phyloP scores from a whole-genome alignment of 352 stramenopile genomes.

The Phytopythium montanum region DNA sequence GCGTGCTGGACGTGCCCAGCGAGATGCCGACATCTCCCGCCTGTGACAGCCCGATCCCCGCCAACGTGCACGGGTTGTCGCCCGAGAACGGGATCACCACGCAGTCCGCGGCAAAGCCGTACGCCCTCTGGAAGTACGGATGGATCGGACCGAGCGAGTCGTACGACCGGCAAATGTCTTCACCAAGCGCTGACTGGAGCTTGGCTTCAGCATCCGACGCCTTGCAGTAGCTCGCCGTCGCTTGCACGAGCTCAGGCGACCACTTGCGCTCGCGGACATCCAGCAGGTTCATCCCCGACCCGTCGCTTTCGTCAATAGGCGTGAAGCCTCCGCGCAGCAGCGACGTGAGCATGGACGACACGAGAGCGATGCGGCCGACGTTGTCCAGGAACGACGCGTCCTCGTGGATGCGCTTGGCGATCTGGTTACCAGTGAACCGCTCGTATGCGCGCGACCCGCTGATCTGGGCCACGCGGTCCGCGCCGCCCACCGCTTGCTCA shows the following conservation, averaged over 20 bases:
- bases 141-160: slow-evolving; percentile 40
- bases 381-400: slow-evolving; percentile 38
- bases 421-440: slow-evolving; percentile 83
- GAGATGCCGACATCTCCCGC: slow-evolving; percentile 58
- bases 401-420: slow-evolving; percentile 51
- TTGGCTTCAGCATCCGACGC: slow-evolving; percentile 15
- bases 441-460: slow-evolving; percentile 78
- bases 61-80: slow-evolving; percentile 80
- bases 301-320: slow-evolving; percentile 75
- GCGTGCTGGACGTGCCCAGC: slow-evolving; percentile 57
- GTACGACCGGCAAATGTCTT: slow-evolving; percentile 45
- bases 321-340: slow-evolving; percentile 61
- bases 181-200: slow-evolving; percentile 28
- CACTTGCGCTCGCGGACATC: slow-evolving; percentile 56
- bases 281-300: slow-evolving; percentile 83
- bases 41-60: slow-evolving; percentile 53
- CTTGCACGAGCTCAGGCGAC: slow-evolving; percentile 44
- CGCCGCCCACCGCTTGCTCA: slow-evolving; percentile 54
- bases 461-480: slow-evolving; percentile 54
- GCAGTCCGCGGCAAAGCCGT: slow-evolving; percentile 51
- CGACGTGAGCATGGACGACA: slow-evolving; percentile 76
- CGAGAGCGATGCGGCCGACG: slow-evolving; percentile 44
- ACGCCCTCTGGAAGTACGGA: slow-evolving; percentile 62
- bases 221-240: slow-evolving; percentile 24
- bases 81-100: slow-evolving; percentile 72